Base-by-base conservation (phyloP, 768 basidiomycete species). In the Hygrophoropsis aurantiaca region DNA sequence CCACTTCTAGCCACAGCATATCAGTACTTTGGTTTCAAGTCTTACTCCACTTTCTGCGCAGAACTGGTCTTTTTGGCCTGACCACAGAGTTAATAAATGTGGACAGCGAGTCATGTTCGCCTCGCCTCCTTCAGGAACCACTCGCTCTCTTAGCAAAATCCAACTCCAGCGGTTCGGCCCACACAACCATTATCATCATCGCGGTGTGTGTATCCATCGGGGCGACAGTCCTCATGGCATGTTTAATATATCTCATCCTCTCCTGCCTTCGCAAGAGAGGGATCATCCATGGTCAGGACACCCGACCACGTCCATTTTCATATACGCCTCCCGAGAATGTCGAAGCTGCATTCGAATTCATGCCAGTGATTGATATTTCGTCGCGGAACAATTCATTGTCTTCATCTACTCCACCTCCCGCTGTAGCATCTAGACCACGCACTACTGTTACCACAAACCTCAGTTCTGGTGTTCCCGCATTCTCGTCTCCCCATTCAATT, bases 41-140 rank as follows among this genome's bases (percentile, higher is more conserved):
- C 21, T 38, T 13, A 24, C 46, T 39, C 52, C 35, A 40, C 23
- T 25, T 25, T 47, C 32, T 46, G 33, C 40, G 33, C 49, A 78
- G 76, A 26, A 67, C 66, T 24, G 74, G 73, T n/a, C 60, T 60
- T 30, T 69, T 68, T 63, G 71, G 37, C 20, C 20, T 26, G 3
- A 38, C 23, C 40, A 39, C 40, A 16, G 32, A 47, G 43, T 45
- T 33, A 3, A 20, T 42, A 27, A 16, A 23, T 23, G n/a, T 52
- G 23, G 26, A 25, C 37, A 48, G 53, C 44, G 42, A 40, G 16
- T 33, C 50, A 11, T 36, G 40, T 32, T 30, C 13, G 27, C 27
- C 6, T 30, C 13, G 7, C 27, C 6, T 30, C 7, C 27, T 7
- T 13, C 13, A 6, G 27, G 7, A 30, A 13, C 7, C 5, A 45